These are phyloP conservation scores for Myxozyma melibiosi DNA, from an alignment of 805 yeast species.

Conservation along the genomic window DNA sequence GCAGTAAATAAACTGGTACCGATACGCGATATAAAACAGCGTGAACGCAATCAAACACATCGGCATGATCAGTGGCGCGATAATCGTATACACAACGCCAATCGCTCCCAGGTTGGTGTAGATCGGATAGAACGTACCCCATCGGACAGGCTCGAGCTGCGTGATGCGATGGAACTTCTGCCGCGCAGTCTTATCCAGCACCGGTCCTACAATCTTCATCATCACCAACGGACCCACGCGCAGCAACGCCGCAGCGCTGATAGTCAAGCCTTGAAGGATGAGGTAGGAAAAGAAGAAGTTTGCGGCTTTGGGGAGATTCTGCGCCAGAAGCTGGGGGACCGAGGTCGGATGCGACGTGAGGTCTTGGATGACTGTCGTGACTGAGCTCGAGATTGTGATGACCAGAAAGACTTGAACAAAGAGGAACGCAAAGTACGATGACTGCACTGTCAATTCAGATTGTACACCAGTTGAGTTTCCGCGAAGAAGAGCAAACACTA, in stretches of 20 bases:
- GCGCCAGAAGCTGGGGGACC: conserved; percentile 75
- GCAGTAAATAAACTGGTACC: conserved; percentile 62
- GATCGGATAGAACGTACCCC: conserved; percentile 81
- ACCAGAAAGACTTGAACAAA: conserved; percentile 84
- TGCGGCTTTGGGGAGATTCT: conserved; percentile 80
- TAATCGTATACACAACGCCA: conserved; percentile 73
- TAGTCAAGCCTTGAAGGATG: conserved; percentile 71
- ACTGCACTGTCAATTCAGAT: conserved; percentile 72
- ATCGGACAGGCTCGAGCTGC: conserved; percentile 52
- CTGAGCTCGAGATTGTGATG: conserved; percentile 83
- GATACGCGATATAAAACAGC: conserved; percentile 64
- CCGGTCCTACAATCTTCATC: conserved; percentile 43
- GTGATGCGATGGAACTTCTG: conserved; percentile 52
- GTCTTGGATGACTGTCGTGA: conserved; percentile 72
- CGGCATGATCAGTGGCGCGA: conserved; percentile 75
- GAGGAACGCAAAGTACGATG: conserved; percentile 76
- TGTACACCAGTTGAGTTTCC: conserved; percentile 74
- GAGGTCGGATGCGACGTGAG: conserved; percentile 64
- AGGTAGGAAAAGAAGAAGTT: conserved; percentile 81
- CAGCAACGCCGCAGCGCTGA: conserved; percentile 70
- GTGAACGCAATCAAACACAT: conserved; percentile 60
- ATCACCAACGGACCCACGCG: conserved; percentile 57
- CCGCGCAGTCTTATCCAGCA: conserved; percentile 64
- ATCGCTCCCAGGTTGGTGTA: conserved; percentile 78
- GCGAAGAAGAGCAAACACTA: conserved; percentile 66